Percentiles rank a stretch among this genome's conserved stretches.
These are phyloP conservation scores for Kwoniella sp. DNA, from an alignment of 768 basidiomycete genomes.

Conservation along the genomic window DNA sequence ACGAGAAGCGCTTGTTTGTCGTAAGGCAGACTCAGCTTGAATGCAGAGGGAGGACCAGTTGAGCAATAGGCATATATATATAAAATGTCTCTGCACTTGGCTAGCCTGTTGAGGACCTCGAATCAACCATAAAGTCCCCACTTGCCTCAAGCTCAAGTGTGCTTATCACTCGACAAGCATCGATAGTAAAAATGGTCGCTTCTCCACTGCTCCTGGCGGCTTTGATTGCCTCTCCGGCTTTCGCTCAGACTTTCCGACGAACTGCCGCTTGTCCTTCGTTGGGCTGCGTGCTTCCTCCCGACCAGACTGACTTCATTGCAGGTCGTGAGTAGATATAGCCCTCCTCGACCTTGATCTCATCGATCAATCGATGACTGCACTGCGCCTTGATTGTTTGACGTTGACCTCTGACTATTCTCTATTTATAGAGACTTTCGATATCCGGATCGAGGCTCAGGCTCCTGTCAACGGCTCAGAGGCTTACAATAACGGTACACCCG, in stretches of 20 bases:
- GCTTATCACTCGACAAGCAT: neutral
- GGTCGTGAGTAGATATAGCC: conserved; percentile 32
- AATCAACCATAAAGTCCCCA: conserved; percentile 20
- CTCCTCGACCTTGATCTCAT: neutral
- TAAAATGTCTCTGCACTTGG: neutral
- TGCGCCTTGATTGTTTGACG: neutral
- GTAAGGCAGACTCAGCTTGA: too few species aligned
- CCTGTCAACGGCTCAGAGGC: conserved; percentile 57
- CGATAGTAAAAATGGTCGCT: conserved; percentile 12
- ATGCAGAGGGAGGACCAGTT: conserved; percentile 12
- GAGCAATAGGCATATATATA: neutral
- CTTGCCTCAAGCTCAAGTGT: neutral
- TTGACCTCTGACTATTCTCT: neutral
- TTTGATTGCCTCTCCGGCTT: conserved; percentile 25
- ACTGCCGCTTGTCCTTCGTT: conserved; percentile 53
- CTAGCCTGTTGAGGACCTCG: conserved; percentile 4
- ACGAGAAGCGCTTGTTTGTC: too few species aligned
- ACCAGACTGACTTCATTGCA: conserved; percentile 50
- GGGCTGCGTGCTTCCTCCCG: conserved; percentile 53
- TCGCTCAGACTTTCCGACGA: conserved; percentile 49
- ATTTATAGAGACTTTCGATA: conserved; percentile 33
- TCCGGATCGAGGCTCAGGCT: conserved; percentile 54
- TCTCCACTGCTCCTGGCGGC: conserved; percentile 15
- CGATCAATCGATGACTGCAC: neutral
- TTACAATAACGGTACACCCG: conserved; percentile 55